Conservation (phyloP, 768 basidiomycete genomes). For the Hebeloma cylindrosporum region DNA sequence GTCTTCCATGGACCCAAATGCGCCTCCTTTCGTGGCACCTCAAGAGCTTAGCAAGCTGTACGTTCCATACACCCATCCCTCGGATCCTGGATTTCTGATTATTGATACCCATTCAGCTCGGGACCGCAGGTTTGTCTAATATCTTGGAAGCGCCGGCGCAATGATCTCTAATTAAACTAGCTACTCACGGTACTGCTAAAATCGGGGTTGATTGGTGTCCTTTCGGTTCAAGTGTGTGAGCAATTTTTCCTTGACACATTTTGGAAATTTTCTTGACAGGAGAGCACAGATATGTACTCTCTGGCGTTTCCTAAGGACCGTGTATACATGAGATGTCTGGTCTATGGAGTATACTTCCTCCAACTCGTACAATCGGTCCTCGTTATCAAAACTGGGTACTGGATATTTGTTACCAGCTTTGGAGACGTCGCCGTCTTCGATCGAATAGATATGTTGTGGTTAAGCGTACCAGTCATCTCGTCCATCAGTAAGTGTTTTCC, state of each 20-base stretch:
- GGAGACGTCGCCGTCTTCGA: conserved; percentile 16
- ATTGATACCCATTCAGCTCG: too few relatives aligned
- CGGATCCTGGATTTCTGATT: too few relatives aligned
- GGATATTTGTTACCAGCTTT: conserved; percentile 20
- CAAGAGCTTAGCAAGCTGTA: too few relatives aligned
- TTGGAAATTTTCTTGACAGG: background rate
- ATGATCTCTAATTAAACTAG: too few relatives aligned
- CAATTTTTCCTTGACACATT: background rate
- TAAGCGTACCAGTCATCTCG: conserved; percentile 17
- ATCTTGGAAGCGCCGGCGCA: too few relatives aligned
- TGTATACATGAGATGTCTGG: conserved; percentile 6
- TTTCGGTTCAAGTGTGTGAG: conserved; percentile 25
- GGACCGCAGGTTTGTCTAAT: too few relatives aligned
- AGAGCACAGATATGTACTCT: conserved; percentile 23
- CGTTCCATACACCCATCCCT: too few relatives aligned
- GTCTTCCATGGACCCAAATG: too few relatives aligned
- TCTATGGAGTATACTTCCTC: conserved; percentile 17
- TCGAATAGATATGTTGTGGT: conserved; percentile 17
- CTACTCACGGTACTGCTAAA: too few relatives aligned
- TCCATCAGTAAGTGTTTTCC: conserved; percentile 1
- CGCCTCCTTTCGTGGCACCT: too few relatives aligned
- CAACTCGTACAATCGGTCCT: conserved; percentile 19
- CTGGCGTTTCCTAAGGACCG: conserved; percentile 24
- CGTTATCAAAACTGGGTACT: conserved; percentile 18
- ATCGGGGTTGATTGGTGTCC: too few relatives aligned